phyloP scores from a whole-genome alignment of 169 alveolate species.

The Eimeria falciformis region DNA sequence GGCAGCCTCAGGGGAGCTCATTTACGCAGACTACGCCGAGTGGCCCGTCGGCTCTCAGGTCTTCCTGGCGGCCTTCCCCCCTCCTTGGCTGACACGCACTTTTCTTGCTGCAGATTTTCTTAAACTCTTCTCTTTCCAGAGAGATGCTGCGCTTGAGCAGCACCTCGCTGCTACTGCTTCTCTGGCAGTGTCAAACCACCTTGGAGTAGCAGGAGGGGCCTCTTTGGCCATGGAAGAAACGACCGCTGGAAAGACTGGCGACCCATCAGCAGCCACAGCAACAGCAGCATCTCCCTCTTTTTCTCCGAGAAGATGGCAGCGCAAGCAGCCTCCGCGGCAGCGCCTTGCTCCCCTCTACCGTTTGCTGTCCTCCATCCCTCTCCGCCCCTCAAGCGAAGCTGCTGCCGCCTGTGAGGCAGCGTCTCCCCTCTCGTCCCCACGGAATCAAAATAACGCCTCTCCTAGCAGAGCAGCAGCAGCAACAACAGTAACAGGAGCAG shows the following conservation, averaged over 20 bases:
- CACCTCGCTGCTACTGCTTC: constrained; percentile 3
- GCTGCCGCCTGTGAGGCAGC: constrained; percentile 26
- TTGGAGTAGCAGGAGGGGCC: neutral
- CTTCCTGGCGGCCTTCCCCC: constrained; percentile 60
- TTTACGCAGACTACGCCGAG: constrained; percentile 43
- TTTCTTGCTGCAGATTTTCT: constrained; percentile 15
- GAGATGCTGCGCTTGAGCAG: constrained; percentile 33
- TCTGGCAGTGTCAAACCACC: neutral
- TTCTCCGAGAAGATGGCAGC: neutral
- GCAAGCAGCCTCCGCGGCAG: neutral
- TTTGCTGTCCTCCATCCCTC: neutral
- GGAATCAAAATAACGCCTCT: neutral
- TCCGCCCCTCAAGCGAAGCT: neutral
- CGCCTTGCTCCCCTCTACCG: neutral
- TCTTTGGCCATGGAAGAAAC: neutral
- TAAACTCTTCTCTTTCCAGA: constrained; percentile 10
- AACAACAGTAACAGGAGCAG: constrained; percentile 9
- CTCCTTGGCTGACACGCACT: constrained; percentile 49
- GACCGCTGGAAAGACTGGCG: neutral
- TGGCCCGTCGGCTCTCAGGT: constrained; percentile 50
- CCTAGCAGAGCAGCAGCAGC: neutral
- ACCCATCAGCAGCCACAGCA: neutral
- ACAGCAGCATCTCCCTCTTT: neutral
- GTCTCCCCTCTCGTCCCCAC: neutral
- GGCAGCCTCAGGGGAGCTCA: constrained; percentile 35